Conservation (phyloP, 225 moss, liverwort and hornwort genomes). For the Neckera pumila region DNA sequence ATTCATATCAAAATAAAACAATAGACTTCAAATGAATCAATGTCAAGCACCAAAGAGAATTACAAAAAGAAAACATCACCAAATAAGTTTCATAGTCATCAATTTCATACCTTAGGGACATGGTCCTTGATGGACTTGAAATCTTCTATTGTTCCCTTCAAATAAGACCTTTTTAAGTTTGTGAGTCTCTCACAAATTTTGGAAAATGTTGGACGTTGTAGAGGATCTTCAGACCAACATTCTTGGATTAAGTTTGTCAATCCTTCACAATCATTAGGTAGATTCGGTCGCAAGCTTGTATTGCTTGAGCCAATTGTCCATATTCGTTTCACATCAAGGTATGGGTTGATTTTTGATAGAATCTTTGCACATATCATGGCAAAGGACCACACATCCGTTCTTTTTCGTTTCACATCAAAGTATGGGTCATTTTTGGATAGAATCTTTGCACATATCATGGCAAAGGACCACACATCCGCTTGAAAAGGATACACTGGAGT, state of each 20-base stretch:
- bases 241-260: not conserved
- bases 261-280: not conserved
- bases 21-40: fast-evolving
- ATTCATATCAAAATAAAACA: not conserved
- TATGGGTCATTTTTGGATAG: not conserved
- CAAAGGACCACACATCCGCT: not conserved
- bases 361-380: too few species aligned
- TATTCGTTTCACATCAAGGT: too few species aligned
- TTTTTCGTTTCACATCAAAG: not conserved
- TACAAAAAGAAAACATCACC: too few species aligned
- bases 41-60: fast-evolving
- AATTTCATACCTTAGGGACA: not conserved
- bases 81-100: fast-evolving
- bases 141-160: not conserved
- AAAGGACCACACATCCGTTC: too few species aligned
- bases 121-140: fast-evolving
- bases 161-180: not conserved
- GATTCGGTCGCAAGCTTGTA: not conserved
- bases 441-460: not conserved
- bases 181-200: not conserved
- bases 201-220: not conserved
- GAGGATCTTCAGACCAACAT: not conserved
- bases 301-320: too few species aligned
- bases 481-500: not conserved
- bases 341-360: too few species aligned